Evolutionary conservation across 148 eudicot genomes (phyloP), one percentile per base, ranked within the genome.

Genomic region (Silene conica): DNA sequence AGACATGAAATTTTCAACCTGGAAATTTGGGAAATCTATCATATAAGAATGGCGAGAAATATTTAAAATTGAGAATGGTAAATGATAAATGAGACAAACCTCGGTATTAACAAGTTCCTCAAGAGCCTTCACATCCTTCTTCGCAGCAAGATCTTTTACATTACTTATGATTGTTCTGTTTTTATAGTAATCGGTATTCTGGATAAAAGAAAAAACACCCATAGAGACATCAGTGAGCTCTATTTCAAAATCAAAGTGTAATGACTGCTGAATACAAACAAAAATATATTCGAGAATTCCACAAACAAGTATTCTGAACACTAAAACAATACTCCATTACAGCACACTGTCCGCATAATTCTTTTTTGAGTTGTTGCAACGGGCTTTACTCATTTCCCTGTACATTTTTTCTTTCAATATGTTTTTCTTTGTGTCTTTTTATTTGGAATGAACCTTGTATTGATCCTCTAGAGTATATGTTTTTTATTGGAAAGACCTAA

Each of bases 1-100:
- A 69, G 89, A 79, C 87, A 91, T 82, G 76, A 91, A 91, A 56
- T 89, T 83, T 73, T 89, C 91, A 74, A 83, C 84, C 98, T 93
- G 72, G 21, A 8, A 61, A 46, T 60, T 16, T 43, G 21, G 34
- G 60, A 71, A 46, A 74, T 60, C 9, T 31, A 73, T 68, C 26
- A 68, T 12, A 73, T 62, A 58, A 61, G 6, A 16, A 41, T 16
- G 34, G 57, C 20, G 14, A 12, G 21, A 45, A 28, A 46, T 5
- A 38, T 21, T 2, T n/a, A n/a, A 64, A 18, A 80, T 26, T 4
- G 19, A 26, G 21, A 18, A 12, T 20, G 31, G 46, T 3, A 26
- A 65, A 8, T 5, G 16, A 46, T 20, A 5, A 48, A 20, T 10
- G 48, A 54, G 19, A 78, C 81, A 76, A 79, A 87, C 88, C 91